Conservation (phyloP, 345 rosid species). For the Syzygium aromaticum region DNA sequence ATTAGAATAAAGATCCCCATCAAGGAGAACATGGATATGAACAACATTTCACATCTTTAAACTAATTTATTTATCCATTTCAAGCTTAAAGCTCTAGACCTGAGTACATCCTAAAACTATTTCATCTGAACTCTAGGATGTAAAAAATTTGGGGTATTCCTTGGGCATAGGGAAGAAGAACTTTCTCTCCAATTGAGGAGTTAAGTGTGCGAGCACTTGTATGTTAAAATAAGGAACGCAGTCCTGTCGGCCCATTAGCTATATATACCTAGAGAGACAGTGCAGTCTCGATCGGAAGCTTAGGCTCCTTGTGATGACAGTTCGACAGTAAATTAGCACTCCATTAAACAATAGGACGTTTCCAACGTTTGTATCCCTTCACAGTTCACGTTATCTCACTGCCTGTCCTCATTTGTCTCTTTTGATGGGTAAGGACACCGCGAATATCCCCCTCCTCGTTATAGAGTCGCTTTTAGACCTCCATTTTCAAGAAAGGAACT, state of each 20-base stretch:
- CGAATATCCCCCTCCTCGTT: accelerated
- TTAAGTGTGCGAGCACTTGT: no score
- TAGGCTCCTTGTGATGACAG: no score
- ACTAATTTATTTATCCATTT: neutral
- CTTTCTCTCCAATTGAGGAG: no score
- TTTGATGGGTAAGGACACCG: neutral
- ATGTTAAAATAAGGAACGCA: no score
- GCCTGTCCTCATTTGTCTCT: neutral
- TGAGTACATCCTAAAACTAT: neutral
- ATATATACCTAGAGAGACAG: no score
- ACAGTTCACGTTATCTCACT: no score
- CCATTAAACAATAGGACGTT: no score
- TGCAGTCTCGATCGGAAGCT: no score
- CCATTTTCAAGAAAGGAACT: neutral
- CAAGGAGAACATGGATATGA: neutral
- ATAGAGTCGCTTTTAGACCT: neutral
- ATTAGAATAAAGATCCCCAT: neutral
- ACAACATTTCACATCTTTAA: neutral
- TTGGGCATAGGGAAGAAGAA: no score
- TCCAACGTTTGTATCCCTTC: no score
- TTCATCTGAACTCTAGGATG: neutral
- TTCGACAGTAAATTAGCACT: no score
- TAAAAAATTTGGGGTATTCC: neutral
- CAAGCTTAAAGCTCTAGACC: neutral
- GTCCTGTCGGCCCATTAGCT: no score